Percentiles rank a stretch among this genome's conserved stretches.
These are phyloP conservation scores for Ceratocystiopsis brevicomis DNA, from an alignment of 2,329 filamentous ascomycete species.

Conservation along the genomic window DNA sequence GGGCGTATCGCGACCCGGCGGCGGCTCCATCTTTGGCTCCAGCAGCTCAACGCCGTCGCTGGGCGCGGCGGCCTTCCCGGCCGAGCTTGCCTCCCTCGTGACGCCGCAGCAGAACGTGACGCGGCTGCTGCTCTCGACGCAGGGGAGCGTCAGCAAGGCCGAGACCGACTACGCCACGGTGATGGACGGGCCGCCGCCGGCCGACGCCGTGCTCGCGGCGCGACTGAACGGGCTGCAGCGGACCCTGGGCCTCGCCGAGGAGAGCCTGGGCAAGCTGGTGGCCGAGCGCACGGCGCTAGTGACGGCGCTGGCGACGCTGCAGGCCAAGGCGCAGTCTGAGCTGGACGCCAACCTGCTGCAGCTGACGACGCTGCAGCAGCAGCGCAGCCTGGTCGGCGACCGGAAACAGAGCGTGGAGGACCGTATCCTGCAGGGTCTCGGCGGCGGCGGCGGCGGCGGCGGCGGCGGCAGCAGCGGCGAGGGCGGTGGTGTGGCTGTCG, in stretches of 20 bases:
- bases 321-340: slow-evolving; percentile 52
- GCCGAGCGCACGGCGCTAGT: slow-evolving; percentile 67
- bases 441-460: slow-evolving; percentile 33
- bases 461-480: slow-evolving; percentile 30
- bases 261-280: slow-evolving; percentile 73
- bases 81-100: slow-evolving; percentile 60
- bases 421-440: slow-evolving; percentile 70
- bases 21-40: slow-evolving; percentile 49
- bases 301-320: slow-evolving; percentile 60
- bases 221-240: slow-evolving; percentile 80
- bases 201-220: slow-evolving; percentile 79
- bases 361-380: slow-evolving; percentile 42
- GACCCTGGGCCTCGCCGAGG: slow-evolving; percentile 71
- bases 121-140: slow-evolving; percentile 52
- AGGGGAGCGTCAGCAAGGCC: slow-evolving; percentile 48
- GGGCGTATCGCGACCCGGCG: slow-evolving; percentile 30
- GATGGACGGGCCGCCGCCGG: slow-evolving; percentile 34
- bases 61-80: slow-evolving; percentile 34
- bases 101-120: slow-evolving; percentile 53
- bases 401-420: slow-evolving; percentile 83
- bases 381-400: slow-evolving; percentile 53
- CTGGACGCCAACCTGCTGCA: slow-evolving; percentile 51
- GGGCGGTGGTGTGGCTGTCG: slow-evolving; percentile 17
- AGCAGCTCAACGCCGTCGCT: slow-evolving; percentile 16
- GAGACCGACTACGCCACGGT: slow-evolving; percentile 72